phyloP scores from a whole-genome alignment of 1,139 yeast genomes.

The Blastobotrys indianensis region DNA sequence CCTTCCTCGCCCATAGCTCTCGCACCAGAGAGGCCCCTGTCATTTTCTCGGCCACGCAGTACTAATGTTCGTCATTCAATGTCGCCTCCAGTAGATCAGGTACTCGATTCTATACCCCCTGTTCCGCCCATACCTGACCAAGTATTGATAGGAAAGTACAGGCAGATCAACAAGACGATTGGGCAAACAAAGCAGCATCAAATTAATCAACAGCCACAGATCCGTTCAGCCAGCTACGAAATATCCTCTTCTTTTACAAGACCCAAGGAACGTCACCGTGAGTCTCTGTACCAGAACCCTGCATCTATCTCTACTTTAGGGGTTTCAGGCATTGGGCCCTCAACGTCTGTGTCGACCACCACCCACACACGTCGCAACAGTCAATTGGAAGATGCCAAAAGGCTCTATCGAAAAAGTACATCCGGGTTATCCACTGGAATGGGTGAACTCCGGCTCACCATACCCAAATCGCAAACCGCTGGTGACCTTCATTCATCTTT shows the following conservation, averaged over 20 bases:
- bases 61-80: conserved; percentile 9
- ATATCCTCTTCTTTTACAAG: too few species aligned
- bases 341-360: neutral
- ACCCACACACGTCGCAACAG: neutral
- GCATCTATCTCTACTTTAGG: too few species aligned
- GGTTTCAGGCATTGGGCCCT: too few species aligned
- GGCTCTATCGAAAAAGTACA: conserved; percentile 3
- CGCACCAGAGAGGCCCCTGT: conserved; percentile 9
- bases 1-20: conserved; percentile 11
- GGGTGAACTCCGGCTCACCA: neutral
- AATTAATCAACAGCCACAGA: neutral
- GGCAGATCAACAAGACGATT: conserved; percentile 11
- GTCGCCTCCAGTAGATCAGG: conserved; percentile 13
- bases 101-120: conserved; percentile 18
- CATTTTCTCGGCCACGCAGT: conserved; percentile 9
- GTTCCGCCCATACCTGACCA: conserved; percentile 26
- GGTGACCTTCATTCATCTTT: neutral
- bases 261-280: neutral
- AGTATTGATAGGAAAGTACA: conserved; percentile 16
- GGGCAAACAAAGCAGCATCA: conserved; percentile 1
- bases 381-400: neutral
- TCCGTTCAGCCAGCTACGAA: neutral
- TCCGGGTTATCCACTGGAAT: conserved; percentile 1
- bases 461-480: conserved; percentile 7
- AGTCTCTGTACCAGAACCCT: neutral